phyloP scores from a whole-genome alignment of 305 asterid species.

The Fraxinus floribunda region DNA sequence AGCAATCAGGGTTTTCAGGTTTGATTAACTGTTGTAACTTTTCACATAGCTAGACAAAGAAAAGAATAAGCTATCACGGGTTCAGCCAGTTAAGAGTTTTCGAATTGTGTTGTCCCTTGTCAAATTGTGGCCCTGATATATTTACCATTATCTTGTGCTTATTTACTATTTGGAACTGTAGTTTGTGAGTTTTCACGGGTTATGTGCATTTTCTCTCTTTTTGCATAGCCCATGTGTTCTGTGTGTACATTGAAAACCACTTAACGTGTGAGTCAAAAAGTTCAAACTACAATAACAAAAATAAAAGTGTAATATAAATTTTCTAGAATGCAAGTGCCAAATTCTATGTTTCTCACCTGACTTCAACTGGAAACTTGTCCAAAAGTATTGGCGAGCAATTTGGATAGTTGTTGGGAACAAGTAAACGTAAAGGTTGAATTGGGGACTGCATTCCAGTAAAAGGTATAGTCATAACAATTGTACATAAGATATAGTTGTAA shows the following conservation, averaged over 20 bases:
- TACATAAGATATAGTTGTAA: constrained; percentile 17
- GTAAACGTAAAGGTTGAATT: constrained; percentile 85
- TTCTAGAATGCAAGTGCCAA: constrained; percentile 4
- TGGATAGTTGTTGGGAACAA: constrained; percentile 77
- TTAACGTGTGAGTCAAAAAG: constrained; percentile 2
- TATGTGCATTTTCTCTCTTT: neutral
- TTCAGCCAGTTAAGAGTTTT: neutral
- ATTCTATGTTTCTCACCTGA: constrained; percentile 50
- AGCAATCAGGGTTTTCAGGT: neutral
- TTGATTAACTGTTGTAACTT: neutral
- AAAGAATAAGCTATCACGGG: neutral
- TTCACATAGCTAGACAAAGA: neutral
- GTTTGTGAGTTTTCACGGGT: neutral
- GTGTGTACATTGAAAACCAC: neutral
- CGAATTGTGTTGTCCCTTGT: neutral
- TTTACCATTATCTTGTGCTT: neutral
- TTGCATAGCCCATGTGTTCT: neutral
- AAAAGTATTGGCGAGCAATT: constrained; percentile 80
- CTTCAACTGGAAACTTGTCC: constrained; percentile 89
- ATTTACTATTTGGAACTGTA: neutral
- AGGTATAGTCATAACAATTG: constrained; percentile 22
- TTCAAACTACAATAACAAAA: constrained; percentile 3
- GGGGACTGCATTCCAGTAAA: constrained; percentile 63
- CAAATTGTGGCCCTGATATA: neutral
- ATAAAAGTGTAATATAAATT: neutral